A percentile compares a stretch with the other conserved stretches of the same genome.
Evolutionary conservation across 441 rosid genomes (phyloP).

Genomic region (Populus tomentosa): DNA sequence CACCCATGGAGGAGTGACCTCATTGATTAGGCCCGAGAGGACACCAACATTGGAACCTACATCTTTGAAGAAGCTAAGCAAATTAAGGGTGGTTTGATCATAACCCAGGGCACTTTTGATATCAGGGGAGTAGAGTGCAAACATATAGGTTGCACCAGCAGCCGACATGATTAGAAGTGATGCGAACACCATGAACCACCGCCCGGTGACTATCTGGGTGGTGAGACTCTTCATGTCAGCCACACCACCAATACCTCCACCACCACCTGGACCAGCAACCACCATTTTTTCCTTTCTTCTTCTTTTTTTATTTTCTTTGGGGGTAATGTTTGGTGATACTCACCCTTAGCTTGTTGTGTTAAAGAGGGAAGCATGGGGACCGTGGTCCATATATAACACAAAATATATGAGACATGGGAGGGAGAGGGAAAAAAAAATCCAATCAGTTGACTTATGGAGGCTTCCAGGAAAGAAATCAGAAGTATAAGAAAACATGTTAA

Average conservation of each 20-base stretch:
- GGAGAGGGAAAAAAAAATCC: neutral
- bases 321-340: neutral
- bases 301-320: neutral
- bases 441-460: neutral
- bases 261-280: conserved; percentile 15
- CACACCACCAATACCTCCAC: conserved; percentile 7
- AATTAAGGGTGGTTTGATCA: conserved; percentile 56
- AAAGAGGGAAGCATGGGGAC: neutral
- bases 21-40: conserved; percentile 53
- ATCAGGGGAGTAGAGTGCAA: conserved; percentile 46
- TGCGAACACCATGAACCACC: conserved; percentile 66
- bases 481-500: too few species aligned
- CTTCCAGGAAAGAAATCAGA: neutral
- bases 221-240: conserved; percentile 36
- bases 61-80: conserved; percentile 62
- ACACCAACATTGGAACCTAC: conserved; percentile 58
- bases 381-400: neutral
- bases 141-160: conserved; percentile 68
- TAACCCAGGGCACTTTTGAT: conserved; percentile 48
- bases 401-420: neutral
- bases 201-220: conserved; percentile 39
- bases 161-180: conserved; percentile 54
- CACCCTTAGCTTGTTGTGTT: neutral
- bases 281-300: conserved; percentile 29
- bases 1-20: conserved; percentile 56